These are phyloP conservation scores for Fusarium mangiferae DNA, from an alignment of 2,329 filamentous ascomycete species.

Conservation along the genomic window DNA sequence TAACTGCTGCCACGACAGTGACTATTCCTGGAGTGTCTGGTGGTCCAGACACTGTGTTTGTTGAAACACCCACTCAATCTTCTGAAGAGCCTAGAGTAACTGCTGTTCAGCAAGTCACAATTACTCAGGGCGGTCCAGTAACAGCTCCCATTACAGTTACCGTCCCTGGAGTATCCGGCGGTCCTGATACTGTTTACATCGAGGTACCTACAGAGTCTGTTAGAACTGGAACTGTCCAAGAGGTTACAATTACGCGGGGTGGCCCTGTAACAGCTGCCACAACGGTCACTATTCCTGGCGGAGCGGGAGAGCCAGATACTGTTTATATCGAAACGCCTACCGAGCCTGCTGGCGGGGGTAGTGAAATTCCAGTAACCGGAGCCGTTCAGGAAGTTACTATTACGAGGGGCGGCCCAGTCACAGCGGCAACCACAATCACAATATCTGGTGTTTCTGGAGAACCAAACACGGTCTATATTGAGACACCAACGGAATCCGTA, in stretches of 20 bases:
- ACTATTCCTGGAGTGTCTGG: not conserved
- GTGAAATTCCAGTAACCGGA: not conserved
- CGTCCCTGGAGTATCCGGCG: not conserved
- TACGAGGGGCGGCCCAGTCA: not conserved
- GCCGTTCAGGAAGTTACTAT: not conserved
- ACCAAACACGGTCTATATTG: not conserved
- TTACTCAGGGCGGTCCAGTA: not conserved
- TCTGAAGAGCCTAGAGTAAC: not conserved
- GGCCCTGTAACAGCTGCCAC: not conserved
- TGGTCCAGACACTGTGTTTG: not conserved
- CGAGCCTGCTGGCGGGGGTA: fast-evolving
- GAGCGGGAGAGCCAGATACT: not conserved
- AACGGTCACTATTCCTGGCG: not conserved
- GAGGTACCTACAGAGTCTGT: not conserved
- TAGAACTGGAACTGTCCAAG: not conserved
- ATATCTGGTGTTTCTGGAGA: not conserved
- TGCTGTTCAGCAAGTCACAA: not conserved
- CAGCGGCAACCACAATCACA: not conserved
- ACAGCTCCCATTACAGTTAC: not conserved
- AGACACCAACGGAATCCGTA: not conserved
- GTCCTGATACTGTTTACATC: not conserved
- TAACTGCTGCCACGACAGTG: not conserved
- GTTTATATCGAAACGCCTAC: constrained; percentile 5
- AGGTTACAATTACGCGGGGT: not conserved
- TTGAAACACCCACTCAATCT: not conserved